Conservation (phyloP, 2,329 filamentous ascomycete species). For the Ophiognomonia clavigignenti-juglandacearum region DNA sequence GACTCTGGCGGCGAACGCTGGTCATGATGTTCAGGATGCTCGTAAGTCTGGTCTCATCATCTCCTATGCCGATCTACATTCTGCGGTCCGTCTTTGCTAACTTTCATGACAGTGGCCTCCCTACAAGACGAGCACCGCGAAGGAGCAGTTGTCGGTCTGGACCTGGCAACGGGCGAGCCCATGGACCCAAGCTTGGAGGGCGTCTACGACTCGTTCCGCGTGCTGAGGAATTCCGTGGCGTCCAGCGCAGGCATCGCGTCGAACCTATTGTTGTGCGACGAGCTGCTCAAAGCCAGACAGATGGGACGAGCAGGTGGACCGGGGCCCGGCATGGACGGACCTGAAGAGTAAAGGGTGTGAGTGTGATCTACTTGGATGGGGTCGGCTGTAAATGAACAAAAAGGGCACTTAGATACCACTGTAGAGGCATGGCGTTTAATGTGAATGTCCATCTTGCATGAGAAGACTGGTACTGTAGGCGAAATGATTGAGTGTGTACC, state of each 20-base stretch:
- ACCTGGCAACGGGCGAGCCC: slow-evolving; percentile 79
- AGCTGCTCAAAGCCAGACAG: slow-evolving; percentile 94
- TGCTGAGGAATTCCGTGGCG: slow-evolving; percentile 87
- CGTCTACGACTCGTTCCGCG: slow-evolving; percentile 93
- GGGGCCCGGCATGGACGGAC: slow-evolving; percentile 60
- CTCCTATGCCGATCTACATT: no score
- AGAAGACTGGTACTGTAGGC: no score
- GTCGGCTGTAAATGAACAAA: slow-evolving; percentile 11
- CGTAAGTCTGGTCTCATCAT: slow-evolving; percentile 52
- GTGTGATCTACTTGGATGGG: background rate
- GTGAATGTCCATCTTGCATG: slow-evolving; percentile 10
- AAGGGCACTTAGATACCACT: slow-evolving; percentile 28
- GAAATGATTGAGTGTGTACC: no score
- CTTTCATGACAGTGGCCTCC: slow-evolving; percentile 61
- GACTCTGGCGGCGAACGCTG: slow-evolving; percentile 91
- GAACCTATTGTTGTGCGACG: slow-evolving; percentile 91
- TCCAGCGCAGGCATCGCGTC: slow-evolving; percentile 93
- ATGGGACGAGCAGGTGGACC: slow-evolving; percentile 69
- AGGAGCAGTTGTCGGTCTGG: slow-evolving; percentile 80
- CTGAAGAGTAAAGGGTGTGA: slow-evolving; percentile 32
- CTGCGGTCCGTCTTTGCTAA: slow-evolving; percentile 9
- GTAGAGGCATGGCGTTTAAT: slow-evolving; percentile 27
- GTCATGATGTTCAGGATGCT: slow-evolving; percentile 94
- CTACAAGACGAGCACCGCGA: slow-evolving; percentile 83
- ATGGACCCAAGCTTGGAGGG: slow-evolving; percentile 94